Base-by-base conservation (phyloP, 1,284 basidiomycete genomes). In the Apiotrichum siamense region DNA sequence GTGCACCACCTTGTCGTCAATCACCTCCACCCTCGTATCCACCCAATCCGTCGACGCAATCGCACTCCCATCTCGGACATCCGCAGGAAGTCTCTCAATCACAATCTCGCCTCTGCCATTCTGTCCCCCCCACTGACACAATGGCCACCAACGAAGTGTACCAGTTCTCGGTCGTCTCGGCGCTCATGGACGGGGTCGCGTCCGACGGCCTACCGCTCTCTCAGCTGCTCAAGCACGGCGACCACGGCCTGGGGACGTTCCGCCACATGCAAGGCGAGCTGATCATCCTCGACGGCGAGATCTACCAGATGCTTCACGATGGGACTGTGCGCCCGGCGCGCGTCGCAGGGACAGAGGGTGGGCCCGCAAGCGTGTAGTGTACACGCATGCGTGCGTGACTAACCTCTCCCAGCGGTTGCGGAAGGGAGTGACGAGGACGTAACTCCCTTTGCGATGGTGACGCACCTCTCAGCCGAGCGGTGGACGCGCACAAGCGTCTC, bases 121-220 rank as follows among this genome's bases (percentile, higher is more conserved):
- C 29, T 31, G 29, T 31, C 15, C 29, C 9, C 29, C 29, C 9
- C 15, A 9, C 15, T 31, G 29, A 31, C n/a, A n/a, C 7, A 31
- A 27, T 29, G 40, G 4, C 40, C n/a, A 11, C 15, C 17, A 57
- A 57, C 42, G 45, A 48, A n/a, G 21, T 54, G 4, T 54, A 53
- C 43, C 55, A 57, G 32, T 57, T 38, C 46, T 53, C 55, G 20
- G 43, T 54, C 39, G 52, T 57, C 20, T 44, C 48, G n/a, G 55
- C 51, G 39, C 49, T 57, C 38, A 50, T 53, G 49, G 55, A 50
- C 46, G 55, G 55, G 42, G 51, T 53, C 12, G 55, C 55, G 5
- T 44, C 42, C 7, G 33, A 44, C 35, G 55, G 55, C 9, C 38
- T 53, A 1, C 49, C 46, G 15, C 33, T 53, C 26, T 23, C 42